phyloP scores from a whole-genome alignment of 140 eudicot species.

The Oenanthe javanica region DNA sequence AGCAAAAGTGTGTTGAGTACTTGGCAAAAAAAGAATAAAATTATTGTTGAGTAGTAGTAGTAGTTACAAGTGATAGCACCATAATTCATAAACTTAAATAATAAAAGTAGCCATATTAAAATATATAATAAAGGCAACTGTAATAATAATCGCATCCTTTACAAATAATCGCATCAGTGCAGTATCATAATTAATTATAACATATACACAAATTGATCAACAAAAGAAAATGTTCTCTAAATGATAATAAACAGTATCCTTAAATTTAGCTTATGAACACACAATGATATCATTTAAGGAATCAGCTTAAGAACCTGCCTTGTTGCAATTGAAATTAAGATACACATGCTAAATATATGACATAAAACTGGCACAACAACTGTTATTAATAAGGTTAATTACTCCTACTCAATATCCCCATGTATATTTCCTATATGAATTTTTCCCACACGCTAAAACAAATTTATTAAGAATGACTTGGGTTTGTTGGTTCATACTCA shows the following conservation, averaged over 20 bases:
- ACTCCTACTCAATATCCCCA: not conserved
- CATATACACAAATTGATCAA: not conserved
- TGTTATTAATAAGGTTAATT: not conserved
- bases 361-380: not conserved
- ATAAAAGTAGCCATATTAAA: not conserved
- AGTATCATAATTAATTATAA: not conserved
- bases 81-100: not conserved
- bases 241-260: not conserved
- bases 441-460: too few relatives aligned
- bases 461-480: not conserved
- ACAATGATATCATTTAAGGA: not conserved
- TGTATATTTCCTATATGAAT: too few relatives aligned
- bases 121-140: not conserved
- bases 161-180: not conserved
- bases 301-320: not conserved
- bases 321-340: not conserved
- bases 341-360: not conserved
- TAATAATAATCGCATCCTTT: too few relatives aligned
- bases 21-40: not conserved
- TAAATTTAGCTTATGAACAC: not conserved
- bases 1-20: not conserved
- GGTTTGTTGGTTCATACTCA: not conserved
- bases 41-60: not conserved
- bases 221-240: not conserved
- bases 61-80: not conserved